These are phyloP conservation scores for Hymenoscyphus scutula DNA, from an alignment of 2,329 filamentous ascomycete species.

Conservation along the genomic window DNA sequence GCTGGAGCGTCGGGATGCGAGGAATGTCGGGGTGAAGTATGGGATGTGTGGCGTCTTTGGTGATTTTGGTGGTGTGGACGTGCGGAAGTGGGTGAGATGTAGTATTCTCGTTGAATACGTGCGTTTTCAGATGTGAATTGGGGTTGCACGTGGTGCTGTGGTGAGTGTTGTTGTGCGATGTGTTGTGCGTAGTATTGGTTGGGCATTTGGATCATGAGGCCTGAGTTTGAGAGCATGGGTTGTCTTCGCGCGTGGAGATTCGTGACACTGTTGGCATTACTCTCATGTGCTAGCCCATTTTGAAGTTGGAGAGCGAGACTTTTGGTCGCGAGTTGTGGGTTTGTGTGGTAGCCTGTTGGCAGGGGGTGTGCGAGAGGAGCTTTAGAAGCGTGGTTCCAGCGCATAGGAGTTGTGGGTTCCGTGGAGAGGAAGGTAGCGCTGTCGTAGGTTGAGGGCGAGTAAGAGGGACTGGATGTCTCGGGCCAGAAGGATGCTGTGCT, in stretches of 20 bases:
- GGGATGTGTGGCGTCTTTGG: slow-evolving; percentile 9
- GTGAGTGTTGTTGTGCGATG: not conserved
- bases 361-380: slow-evolving; percentile 31
- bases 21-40: slow-evolving; percentile 20
- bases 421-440: slow-evolving; percentile 1
- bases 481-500: slow-evolving; percentile 27
- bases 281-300: slow-evolving; percentile 28
- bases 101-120: not conserved
- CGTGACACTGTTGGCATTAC: slow-evolving; percentile 21
- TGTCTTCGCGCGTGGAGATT: not conserved
- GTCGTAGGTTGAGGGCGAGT: slow-evolving; percentile 14
- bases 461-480: slow-evolving; percentile 18
- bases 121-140: slow-evolving; percentile 9
- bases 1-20: slow-evolving; percentile 12
- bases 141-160: slow-evolving; percentile 22
- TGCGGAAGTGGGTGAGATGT: not conserved
- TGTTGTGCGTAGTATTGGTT: slow-evolving; percentile 1
- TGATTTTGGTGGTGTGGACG: slow-evolving; percentile 4
- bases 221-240: slow-evolving; percentile 21
- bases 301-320: slow-evolving; percentile 33
- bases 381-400: slow-evolving; percentile 34
- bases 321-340: slow-evolving; percentile 31
- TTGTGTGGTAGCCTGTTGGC: slow-evolving; percentile 28
- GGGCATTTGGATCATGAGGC: slow-evolving; percentile 36
- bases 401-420: slow-evolving; percentile 27